These are phyloP conservation scores for Botrytis deweyae DNA, from an alignment of 2,329 filamentous ascomycete genomes.

Conservation along the genomic window DNA sequence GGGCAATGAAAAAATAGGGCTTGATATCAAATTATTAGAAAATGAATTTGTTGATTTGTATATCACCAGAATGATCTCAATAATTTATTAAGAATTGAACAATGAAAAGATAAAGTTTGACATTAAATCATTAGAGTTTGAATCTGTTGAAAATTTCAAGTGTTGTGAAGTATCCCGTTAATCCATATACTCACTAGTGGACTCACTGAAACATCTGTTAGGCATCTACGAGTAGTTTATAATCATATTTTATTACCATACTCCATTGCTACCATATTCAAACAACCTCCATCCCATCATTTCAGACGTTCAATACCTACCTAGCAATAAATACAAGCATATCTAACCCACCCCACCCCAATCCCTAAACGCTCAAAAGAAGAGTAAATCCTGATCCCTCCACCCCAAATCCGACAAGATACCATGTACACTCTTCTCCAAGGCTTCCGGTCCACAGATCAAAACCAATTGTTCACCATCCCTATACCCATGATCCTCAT, in stretches of 20 bases:
- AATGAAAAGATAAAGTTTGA: no score
- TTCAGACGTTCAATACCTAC: not conserved
- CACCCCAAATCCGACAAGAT: slow-evolving; percentile 65
- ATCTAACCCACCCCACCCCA: not conserved
- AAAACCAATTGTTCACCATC: slow-evolving; percentile 60
- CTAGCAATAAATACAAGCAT: not conserved
- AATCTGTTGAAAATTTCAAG: no score
- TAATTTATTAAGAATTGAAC: no score
- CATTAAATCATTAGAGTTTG: no score
- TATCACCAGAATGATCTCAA: accelerated
- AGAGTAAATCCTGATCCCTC: slow-evolving; percentile 69
- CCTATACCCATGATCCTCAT: slow-evolving; percentile 1
- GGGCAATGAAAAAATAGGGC: no score
- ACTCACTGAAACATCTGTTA: not conserved
- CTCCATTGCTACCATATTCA: not conserved
- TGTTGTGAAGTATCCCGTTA: no score
- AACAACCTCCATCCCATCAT: not conserved
- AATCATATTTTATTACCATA: not conserved
- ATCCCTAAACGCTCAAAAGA: slow-evolving; percentile 58
- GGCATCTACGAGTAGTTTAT: not conserved
- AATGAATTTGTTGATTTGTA: no score
- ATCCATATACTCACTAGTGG: no score
- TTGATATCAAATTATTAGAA: no score
- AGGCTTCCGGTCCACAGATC: slow-evolving; percentile 73
- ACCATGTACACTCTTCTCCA: slow-evolving; percentile 66